A percentile compares a stretch with the other conserved stretches of the same genome.
Conservation (phyloP, 2,329 filamentous ascomycete species). For the Mariannaea sp. region DNA sequence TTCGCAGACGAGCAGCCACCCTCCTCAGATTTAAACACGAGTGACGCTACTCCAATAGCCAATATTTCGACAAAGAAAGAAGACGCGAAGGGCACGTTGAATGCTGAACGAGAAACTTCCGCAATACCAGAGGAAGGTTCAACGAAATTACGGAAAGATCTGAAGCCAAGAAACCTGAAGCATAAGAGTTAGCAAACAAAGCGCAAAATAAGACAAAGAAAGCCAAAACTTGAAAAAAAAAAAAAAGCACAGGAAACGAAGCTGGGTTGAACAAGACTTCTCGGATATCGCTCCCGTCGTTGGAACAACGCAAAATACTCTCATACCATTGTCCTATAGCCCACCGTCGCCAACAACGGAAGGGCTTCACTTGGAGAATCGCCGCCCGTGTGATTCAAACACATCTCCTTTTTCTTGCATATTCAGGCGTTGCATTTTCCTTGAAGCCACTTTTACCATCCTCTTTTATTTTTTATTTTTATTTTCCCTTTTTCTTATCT, state of each 20-base stretch:
- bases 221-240: too few relatives aligned
- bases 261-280: too few relatives aligned
- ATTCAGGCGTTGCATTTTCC: too few relatives aligned
- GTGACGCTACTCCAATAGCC: constrained; percentile 15
- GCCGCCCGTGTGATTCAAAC: too few relatives aligned
- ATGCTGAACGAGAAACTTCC: not conserved
- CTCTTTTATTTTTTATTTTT: constrained; percentile 1
- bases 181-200: too few relatives aligned
- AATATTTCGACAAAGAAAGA: not conserved
- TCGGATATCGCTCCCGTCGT: too few relatives aligned
- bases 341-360: not conserved
- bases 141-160: not conserved
- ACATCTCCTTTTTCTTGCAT: not conserved
- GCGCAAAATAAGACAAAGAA: too few relatives aligned
- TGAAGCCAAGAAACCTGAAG: too few relatives aligned
- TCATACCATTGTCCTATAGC: not conserved
- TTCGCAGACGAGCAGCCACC: constrained; percentile 32
- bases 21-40: constrained; percentile 23
- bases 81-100: not conserved
- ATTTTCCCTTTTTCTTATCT: not conserved
- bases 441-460: not conserved
- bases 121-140: not conserved
- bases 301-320: not conserved
- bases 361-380: too few relatives aligned
- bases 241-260: too few relatives aligned